These are phyloP conservation scores for Diaporthe sp. DNA, from an alignment of 2,329 filamentous ascomycete species.

Conservation along the genomic window DNA sequence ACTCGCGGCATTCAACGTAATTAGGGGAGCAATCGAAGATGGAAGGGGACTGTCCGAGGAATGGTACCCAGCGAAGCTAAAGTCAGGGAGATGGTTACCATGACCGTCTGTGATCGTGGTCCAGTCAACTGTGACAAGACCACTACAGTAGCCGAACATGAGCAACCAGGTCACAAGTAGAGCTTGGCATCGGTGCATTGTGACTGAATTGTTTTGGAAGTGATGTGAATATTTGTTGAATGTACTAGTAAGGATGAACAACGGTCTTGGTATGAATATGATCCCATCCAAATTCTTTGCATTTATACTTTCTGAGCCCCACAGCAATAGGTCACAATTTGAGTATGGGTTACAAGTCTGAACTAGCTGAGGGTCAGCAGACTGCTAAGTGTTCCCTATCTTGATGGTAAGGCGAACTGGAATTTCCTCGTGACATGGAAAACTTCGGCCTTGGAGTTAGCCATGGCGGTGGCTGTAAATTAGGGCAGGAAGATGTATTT, in stretches of 20 bases:
- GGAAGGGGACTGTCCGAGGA: not conserved
- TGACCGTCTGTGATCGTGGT: conserved; percentile 6
- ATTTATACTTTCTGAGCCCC: not conserved
- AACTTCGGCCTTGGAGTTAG: not conserved
- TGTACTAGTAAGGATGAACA: no score
- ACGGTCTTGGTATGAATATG: no score
- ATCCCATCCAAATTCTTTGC: no score
- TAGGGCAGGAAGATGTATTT: not conserved
- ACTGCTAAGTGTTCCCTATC: not conserved
- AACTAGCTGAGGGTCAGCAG: not conserved
- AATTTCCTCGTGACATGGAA: not conserved
- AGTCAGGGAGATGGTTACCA: not conserved
- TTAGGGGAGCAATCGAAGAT: not conserved
- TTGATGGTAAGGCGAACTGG: not conserved
- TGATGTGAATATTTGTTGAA: no score
- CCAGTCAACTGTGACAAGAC: not conserved
- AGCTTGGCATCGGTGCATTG: not conserved
- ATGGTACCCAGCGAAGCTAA: not conserved
- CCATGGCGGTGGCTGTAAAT: not conserved
- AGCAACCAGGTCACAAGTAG: not conserved
- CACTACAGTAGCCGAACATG: not conserved
- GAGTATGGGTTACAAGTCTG: not conserved
- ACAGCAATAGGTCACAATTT: no score
- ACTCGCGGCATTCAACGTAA: not conserved
- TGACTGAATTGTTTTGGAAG: not conserved